Base-by-base conservation (phyloP, 2,329 filamentous ascomycete genomes). In the Drechslerella stenobrocha region DNA sequence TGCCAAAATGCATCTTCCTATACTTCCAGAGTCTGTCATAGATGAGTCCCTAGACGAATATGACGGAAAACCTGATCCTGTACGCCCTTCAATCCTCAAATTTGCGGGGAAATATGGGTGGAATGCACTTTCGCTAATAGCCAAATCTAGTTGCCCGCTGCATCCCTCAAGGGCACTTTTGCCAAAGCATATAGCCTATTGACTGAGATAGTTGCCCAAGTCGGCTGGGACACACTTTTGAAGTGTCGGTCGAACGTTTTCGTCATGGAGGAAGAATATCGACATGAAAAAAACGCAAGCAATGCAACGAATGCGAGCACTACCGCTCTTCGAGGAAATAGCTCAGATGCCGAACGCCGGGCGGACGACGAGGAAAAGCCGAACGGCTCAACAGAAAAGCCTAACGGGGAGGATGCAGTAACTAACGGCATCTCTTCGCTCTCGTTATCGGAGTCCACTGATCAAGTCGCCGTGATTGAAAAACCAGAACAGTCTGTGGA, bases 211-310 rank as follows among this genome's bases (percentile, higher is more conserved):
- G 95, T 92, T 0, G 87, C 90, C 69, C 92, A 93, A 77, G 96
- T 98, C 73, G 93, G 93, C 35, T 98, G 93, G 93, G 93, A 98
- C 73, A 90, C 96, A 75, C 81, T 98, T 20, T 80, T 98, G 52
- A 95, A 90, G 77, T 96, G 95, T 74, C 84, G 93, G 72, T 97
- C 92, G 78, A 91, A 92, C 70, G 93, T 98, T 1, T 98, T 98
- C 73, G 93, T 98, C 48, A 98, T 98, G 93, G 93, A 98, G 76
- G 93, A 98, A 74, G 93, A 98, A 76, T 98, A 98, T 75, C 85
- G 93, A 48, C 88, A 87, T 59, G 93, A 97, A 78, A 89, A 88
- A 77, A 85, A 88, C 59, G 84, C 71, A 13, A 73, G 72, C 24
- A 71, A 71, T 76, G 80, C 78, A 47, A 80, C 79, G 5, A 82